A percentile compares a stretch with the other conserved stretches of the same genome.
Conservation (phyloP, 345 rosid species). For the Hibiscus mutabilis region DNA sequence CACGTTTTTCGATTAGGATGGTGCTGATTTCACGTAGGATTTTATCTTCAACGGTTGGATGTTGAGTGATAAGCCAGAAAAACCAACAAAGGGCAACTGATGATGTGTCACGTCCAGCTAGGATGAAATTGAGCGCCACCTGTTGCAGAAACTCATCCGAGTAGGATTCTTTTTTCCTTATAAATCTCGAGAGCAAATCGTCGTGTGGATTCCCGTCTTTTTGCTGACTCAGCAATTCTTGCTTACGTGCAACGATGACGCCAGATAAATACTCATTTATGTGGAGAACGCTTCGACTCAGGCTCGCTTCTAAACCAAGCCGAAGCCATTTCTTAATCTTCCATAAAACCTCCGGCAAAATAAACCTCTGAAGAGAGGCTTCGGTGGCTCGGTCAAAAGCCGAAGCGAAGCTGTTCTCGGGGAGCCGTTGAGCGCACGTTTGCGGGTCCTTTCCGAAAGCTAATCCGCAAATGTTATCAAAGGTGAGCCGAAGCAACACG, state of each 20-base stretch:
- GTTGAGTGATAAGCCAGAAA: slow-evolving; percentile 54
- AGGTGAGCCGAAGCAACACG: not conserved
- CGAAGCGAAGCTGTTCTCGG: slow-evolving; percentile 37
- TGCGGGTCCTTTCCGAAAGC: not conserved
- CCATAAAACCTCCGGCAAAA: slow-evolving; percentile 83
- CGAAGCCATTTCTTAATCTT: slow-evolving; percentile 64
- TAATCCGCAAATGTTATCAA: not conserved
- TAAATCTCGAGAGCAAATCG: slow-evolving; percentile 75
- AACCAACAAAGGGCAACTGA: slow-evolving; percentile 56
- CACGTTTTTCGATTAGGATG: slow-evolving; percentile 73
- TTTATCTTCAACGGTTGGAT: slow-evolving; percentile 40
- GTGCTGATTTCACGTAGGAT: slow-evolving; percentile 60
- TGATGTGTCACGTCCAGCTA: slow-evolving; percentile 98
- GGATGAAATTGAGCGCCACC: slow-evolving; percentile 89
- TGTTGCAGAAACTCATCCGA: slow-evolving; percentile 70
- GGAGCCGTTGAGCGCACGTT: not conserved
- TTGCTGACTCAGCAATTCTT: slow-evolving; percentile 51
- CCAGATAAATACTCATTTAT: slow-evolving; percentile 28
- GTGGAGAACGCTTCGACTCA: slow-evolving; percentile 63
- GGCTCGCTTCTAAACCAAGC: slow-evolving; percentile 77
- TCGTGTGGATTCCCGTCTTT: slow-evolving; percentile 49
- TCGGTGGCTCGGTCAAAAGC: slow-evolving; percentile 91
- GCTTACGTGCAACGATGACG: slow-evolving; percentile 52
- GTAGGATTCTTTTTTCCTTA: slow-evolving; percentile 80
- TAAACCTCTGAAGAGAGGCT: slow-evolving; percentile 82